Percentiles rank a stretch among this genome's conserved stretches.
phyloP scores from a whole-genome alignment of 2,329 filamentous ascomycete genomes.

The Diaporthe sp. region DNA sequence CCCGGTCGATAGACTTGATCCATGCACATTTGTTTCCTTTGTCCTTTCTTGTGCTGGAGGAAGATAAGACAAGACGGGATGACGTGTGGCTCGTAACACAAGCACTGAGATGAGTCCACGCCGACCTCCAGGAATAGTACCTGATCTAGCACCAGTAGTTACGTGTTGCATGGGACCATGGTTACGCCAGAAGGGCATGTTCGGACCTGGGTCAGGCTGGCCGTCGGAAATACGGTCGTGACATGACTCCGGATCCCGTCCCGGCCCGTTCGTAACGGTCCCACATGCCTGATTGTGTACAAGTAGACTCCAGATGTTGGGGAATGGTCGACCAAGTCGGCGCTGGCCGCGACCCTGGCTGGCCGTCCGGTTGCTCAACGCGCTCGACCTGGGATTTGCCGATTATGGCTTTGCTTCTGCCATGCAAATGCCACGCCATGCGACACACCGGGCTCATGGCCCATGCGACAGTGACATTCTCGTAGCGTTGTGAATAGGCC shows the following conservation, averaged over 20 bases:
- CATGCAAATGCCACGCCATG: not conserved
- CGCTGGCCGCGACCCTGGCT: not conserved
- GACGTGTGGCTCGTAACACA: constrained; percentile 23
- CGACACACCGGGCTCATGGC: constrained; percentile 10
- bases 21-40: not conserved
- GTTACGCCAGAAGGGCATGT: not conserved
- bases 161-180: not conserved
- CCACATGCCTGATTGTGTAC: not conserved
- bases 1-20: not conserved
- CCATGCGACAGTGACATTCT: not conserved
- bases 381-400: not conserved
- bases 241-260: constrained; percentile 22
- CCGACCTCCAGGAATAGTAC: not conserved
- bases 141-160: not conserved
- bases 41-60: not conserved
- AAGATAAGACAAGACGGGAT: constrained; percentile 18
- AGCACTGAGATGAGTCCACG: not conserved
- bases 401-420: not conserved
- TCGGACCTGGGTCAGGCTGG: not conserved
- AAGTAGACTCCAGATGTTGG: not conserved
- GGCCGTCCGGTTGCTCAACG: not conserved
- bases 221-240: constrained; percentile 12
- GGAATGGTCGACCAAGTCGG: not conserved
- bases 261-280: constrained; percentile 7
- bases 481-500: not conserved